Percentiles rank a stretch among this genome's conserved stretches.
These are phyloP conservation scores for Micractinium sp. DNA, from an alignment of 139 green algal species.

Conservation along the genomic window DNA sequence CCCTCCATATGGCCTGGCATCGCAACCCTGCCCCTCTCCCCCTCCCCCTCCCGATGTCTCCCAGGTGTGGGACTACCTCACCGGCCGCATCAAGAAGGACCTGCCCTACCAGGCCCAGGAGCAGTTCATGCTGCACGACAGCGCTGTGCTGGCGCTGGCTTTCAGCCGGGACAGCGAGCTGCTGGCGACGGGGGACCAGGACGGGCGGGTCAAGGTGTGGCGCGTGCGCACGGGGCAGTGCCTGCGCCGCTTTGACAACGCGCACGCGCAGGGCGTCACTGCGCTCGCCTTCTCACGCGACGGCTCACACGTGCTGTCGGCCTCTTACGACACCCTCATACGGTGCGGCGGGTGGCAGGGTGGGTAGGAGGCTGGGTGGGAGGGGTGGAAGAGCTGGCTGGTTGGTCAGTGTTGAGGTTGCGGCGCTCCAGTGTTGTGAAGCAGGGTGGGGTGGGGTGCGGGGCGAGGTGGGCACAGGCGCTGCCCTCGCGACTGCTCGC, in stretches of 20 bases:
- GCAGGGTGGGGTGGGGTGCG: no score
- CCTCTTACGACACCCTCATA: constrained; percentile 89
- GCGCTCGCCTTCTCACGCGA: constrained; percentile 88
- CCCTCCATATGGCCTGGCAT: neutral
- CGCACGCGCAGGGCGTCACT: constrained; percentile 93
- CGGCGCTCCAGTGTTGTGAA: no score
- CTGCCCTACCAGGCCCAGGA: constrained; percentile 95
- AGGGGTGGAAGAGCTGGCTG: neutral
- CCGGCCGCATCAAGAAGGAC: constrained; percentile 93
- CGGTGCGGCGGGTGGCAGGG: constrained; percentile 23
- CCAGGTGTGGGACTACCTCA: constrained; percentile 93
- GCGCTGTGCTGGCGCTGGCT: constrained; percentile 82
- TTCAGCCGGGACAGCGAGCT: constrained; percentile 90
- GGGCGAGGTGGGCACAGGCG: no score
- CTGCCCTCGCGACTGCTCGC: no score
- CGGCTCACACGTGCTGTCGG: constrained; percentile 86
- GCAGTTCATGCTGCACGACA: constrained; percentile 98
- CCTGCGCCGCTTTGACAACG: constrained; percentile 86
- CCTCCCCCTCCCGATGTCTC: neutral
- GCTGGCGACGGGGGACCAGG: constrained; percentile 79
- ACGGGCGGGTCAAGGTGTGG: constrained; percentile 88
- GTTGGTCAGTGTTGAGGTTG: neutral
- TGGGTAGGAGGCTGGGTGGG: neutral
- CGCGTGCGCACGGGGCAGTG: constrained; percentile 91
- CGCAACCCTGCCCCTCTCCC: neutral